Evolutionary conservation across 140 eudicot species (phyloP).

Genomic region (Anethum foeniculum): DNA sequence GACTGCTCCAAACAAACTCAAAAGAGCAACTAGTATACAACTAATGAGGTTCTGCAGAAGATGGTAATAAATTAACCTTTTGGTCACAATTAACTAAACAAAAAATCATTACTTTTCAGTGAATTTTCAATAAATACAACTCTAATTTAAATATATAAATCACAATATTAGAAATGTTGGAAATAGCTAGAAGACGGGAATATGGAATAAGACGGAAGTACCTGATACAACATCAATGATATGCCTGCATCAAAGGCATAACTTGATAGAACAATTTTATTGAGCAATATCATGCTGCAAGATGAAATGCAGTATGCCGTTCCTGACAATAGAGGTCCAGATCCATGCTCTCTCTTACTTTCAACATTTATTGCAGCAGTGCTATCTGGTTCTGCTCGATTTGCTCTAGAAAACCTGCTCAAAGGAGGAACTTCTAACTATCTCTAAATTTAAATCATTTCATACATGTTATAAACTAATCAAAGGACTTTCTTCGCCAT

Average conservation of each 20-base stretch:
- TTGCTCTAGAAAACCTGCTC: slow-evolving; percentile 39
- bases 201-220: slow-evolving; percentile 11
- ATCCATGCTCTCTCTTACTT: slow-evolving; percentile 41
- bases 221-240: slow-evolving; percentile 85
- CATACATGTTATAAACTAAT: neutral
- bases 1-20: slow-evolving; percentile 58
- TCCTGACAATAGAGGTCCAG: slow-evolving; percentile 59
- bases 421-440: slow-evolving; percentile 1
- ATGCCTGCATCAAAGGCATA: slow-evolving; percentile 72
- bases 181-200: neutral
- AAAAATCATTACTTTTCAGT: neutral
- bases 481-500: neutral
- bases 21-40: slow-evolving; percentile 42
- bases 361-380: slow-evolving; percentile 13
- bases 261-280: slow-evolving; percentile 63
- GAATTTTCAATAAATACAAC: neutral
- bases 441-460: neutral
- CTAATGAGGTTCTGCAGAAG: slow-evolving; percentile 64
- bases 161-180: neutral
- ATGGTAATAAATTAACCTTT: neutral
- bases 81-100: neutral
- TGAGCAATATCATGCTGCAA: slow-evolving; percentile 84
- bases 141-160: neutral
- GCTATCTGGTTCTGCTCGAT: slow-evolving; percentile 23
- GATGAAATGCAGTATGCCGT: slow-evolving; percentile 76